These are phyloP conservation scores for Cercospora brassicicola DNA, from an alignment of 2,329 filamentous ascomycete genomes.

Conservation along the genomic window DNA sequence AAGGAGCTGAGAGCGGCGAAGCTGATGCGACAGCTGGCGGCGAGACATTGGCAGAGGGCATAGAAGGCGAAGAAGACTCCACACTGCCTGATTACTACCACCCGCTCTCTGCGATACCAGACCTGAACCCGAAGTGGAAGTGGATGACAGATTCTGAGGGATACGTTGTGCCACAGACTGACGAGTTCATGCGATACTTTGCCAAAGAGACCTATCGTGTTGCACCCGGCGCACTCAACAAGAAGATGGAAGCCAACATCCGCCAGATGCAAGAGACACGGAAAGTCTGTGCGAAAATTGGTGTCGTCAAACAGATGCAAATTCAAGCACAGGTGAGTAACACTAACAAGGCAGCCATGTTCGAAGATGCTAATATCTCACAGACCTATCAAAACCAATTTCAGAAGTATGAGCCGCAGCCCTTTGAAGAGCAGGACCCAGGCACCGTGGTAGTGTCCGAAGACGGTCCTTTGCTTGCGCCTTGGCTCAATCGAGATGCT, in stretches of 20 bases:
- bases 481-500: slow-evolving; percentile 76
- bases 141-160: slow-evolving; percentile 92
- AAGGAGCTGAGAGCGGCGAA: slow-evolving; percentile 49
- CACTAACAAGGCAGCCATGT: slow-evolving; percentile 41
- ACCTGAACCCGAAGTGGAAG: slow-evolving; percentile 72
- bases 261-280: slow-evolving; percentile 94
- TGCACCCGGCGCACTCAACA: slow-evolving; percentile 70
- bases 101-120: slow-evolving; percentile 78
- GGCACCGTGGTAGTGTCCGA: slow-evolving; percentile 87
- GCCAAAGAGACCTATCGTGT: slow-evolving; percentile 73
- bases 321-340: slow-evolving; percentile 68
- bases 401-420: slow-evolving; percentile 88
- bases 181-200: slow-evolving; percentile 78
- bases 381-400: slow-evolving; percentile 98
- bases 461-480: slow-evolving; percentile 82
- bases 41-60: slow-evolving; percentile 90
- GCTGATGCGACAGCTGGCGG: slow-evolving; percentile 51
- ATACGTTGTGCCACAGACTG: slow-evolving; percentile 81
- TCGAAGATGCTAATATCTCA: slow-evolving; percentile 24
- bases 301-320: slow-evolving; percentile 99
- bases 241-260: slow-evolving; percentile 86
- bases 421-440: slow-evolving; percentile 82
- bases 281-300: slow-evolving; percentile 93
- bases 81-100: slow-evolving; percentile 95
- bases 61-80: slow-evolving; percentile 74